phyloP scores from a whole-genome alignment of 163 green algal species.

The Chlorella variabilis region DNA sequence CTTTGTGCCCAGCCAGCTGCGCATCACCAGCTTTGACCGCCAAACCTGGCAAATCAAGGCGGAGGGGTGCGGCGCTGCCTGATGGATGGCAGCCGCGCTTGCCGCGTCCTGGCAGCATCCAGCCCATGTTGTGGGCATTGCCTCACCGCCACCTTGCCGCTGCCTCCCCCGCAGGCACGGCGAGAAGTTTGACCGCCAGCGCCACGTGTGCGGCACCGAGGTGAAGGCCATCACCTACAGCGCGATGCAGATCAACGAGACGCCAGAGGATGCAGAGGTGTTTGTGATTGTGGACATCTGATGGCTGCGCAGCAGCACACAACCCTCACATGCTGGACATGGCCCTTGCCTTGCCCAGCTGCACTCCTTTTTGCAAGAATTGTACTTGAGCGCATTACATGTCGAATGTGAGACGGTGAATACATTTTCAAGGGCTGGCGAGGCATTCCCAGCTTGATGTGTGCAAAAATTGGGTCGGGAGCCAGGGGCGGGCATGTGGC shows the following conservation, averaged over 20 bases:
- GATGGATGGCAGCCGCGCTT: background rate
- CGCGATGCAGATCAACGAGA: slow-evolving; percentile 86
- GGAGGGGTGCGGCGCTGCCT: slow-evolving; percentile 17
- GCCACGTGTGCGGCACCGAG: slow-evolving; percentile 84
- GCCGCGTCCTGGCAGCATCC: background rate
- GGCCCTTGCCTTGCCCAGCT: no score
- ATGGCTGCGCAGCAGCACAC: background rate
- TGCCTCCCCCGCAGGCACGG: slow-evolving; percentile 55
- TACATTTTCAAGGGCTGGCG: no score
- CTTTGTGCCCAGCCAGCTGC: slow-evolving; percentile 56
- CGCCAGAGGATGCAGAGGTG: slow-evolving; percentile 61
- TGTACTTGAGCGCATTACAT: no score
- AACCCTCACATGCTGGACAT: no score
- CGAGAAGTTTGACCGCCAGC: slow-evolving; percentile 71
- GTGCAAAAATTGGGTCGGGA: no score
- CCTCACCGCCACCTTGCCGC: no score
- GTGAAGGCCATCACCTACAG: slow-evolving; percentile 95
- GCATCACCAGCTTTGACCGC: slow-evolving; percentile 57
- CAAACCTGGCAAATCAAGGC: slow-evolving; percentile 32
- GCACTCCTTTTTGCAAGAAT: no score
- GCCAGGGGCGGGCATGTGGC: no score
- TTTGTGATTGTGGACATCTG: slow-evolving; percentile 86
- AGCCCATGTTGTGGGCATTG: background rate
- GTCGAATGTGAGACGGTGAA: no score
- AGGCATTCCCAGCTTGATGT: no score